Conservation (phyloP, 1,139 yeast species). For the Blastobotrys elegans region DNA sequence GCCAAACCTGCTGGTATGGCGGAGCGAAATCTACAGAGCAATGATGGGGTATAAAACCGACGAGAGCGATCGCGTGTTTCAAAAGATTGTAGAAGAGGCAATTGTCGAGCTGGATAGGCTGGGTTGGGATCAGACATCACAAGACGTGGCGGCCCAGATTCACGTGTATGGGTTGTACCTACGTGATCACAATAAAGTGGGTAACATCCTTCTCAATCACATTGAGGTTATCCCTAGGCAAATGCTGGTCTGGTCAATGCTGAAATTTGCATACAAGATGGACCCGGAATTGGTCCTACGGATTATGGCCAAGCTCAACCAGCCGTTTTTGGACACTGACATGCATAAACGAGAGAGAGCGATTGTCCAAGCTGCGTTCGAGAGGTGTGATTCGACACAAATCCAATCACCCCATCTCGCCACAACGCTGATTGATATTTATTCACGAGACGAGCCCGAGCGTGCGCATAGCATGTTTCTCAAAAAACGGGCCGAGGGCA, state of each 20-base stretch:
- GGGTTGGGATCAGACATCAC: not conserved
- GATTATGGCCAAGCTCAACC: not conserved
- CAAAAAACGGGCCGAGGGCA: constrained; percentile 13
- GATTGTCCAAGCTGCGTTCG: not conserved
- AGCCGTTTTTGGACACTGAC: not conserved
- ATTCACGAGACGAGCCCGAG: not conserved
- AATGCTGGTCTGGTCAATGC: not conserved
- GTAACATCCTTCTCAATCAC: not conserved
- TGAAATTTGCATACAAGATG: not conserved
- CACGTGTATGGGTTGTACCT: not conserved
- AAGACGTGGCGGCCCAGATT: not conserved
- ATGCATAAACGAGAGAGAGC: not conserved
- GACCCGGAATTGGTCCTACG: not conserved
- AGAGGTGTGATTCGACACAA: too few species aligned
- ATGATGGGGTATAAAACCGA: not conserved
- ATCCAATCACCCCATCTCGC: too few species aligned
- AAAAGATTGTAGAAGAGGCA: not conserved
- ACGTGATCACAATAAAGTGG: not conserved
- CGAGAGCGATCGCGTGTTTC: not conserved
- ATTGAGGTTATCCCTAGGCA: not conserved
- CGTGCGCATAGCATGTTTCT: constrained; percentile 16
- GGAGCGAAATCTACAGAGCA: not conserved
- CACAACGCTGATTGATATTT: not conserved
- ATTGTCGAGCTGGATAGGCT: not conserved
- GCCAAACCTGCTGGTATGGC: not conserved